phyloP scores from a whole-genome alignment of 192 early-diverging fungal species.

The Polychytrium aggregatum region DNA sequence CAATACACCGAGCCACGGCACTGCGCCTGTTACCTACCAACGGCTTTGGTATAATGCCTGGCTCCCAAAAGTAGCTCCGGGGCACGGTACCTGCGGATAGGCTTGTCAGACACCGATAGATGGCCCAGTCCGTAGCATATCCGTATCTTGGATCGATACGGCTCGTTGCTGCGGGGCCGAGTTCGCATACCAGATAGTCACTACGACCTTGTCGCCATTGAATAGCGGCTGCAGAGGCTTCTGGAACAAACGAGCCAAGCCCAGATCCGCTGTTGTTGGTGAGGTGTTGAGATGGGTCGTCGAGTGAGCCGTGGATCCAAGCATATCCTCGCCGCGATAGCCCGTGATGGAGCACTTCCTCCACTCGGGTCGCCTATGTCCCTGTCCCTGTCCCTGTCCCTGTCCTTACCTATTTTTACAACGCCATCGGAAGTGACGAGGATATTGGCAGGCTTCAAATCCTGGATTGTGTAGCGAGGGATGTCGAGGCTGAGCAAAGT shows the following conservation, averaged over 20 bases:
- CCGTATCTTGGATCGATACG: no score
- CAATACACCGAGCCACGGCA: no score
- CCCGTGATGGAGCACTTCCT: no score
- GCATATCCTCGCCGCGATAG: no score
- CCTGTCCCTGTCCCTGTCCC: no score
- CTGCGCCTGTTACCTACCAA: slow-evolving; percentile 9
- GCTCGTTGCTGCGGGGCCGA: no score
- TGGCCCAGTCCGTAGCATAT: no score
- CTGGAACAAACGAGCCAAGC: slow-evolving; percentile 35
- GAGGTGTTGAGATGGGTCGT: no score
- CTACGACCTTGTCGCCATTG: slow-evolving; percentile 40
- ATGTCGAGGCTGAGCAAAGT: no score
- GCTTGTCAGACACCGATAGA: no score
- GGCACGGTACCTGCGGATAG: slow-evolving; percentile 17
- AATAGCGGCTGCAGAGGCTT: slow-evolving; percentile 31
- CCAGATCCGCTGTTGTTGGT: slow-evolving; percentile 16
- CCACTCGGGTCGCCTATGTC: no score
- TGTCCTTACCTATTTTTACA: slow-evolving; percentile 34
- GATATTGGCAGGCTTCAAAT: slow-evolving; percentile 41
- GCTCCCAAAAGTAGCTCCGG: slow-evolving; percentile 34
- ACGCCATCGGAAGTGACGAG: slow-evolving; percentile 29
- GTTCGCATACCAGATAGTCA: slow-evolving; percentile 39
- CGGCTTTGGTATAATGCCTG: slow-evolving; percentile 17
- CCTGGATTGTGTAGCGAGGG: slow-evolving; percentile 1
- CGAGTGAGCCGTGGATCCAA: no score